phyloP scores from a whole-genome alignment of 2,329 filamentous ascomycete genomes.

The Trichoderma cornu-damae region DNA sequence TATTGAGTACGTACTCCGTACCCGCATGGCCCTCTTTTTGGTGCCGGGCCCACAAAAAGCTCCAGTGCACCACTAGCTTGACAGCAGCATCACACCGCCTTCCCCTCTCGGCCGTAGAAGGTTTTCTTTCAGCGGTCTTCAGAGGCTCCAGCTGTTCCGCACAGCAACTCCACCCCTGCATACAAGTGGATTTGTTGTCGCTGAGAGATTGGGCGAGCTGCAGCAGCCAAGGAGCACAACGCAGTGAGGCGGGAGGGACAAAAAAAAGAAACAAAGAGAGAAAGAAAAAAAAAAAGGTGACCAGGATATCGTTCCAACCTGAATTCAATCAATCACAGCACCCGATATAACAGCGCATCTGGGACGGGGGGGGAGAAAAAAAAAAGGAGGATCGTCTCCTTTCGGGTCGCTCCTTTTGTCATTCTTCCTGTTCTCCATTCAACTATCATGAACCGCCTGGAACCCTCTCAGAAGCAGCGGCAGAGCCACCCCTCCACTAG shows the following conservation, averaged over 20 bases:
- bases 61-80: not conserved
- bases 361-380: not conserved
- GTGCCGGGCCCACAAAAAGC: not conserved
- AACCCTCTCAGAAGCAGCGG: not conserved
- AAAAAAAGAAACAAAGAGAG: too few relatives aligned
- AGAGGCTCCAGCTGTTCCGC: not conserved
- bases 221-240: slow-evolving; percentile 9
- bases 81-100: slow-evolving; percentile 11
- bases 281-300: slow-evolving; percentile 12
- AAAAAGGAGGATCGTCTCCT: not conserved
- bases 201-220: slow-evolving; percentile 15
- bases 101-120: not conserved
- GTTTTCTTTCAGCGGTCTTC: not conserved
- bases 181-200: slow-evolving; percentile 12
- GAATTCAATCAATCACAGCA: not conserved
- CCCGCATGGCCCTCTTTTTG: not conserved
- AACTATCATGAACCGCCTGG: slow-evolving; percentile 7
- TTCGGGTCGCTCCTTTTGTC: not conserved
- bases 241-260: slow-evolving; percentile 14
- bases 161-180: slow-evolving; percentile 13
- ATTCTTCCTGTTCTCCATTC: not conserved
- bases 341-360: not conserved
- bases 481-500: slow-evolving; percentile 13
- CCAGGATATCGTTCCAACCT: not conserved
- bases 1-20: not conserved